Evolutionary conservation across 2,329 filamentous ascomycete genomes (phyloP), one percentile per base, ranked within the genome.

Genomic region (Berkeleyomyces rouxiae): DNA sequence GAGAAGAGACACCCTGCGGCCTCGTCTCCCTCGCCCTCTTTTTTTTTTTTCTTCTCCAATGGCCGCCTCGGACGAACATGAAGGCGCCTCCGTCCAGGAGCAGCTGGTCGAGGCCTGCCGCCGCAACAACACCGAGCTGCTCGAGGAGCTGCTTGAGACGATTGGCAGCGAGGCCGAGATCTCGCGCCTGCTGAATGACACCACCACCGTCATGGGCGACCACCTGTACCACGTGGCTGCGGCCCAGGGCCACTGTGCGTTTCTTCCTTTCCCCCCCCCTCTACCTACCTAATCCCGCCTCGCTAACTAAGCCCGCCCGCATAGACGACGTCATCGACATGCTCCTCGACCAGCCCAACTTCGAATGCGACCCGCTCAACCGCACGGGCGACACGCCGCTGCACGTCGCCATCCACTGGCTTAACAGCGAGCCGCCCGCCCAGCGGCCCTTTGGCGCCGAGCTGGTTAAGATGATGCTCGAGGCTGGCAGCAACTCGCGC

Each of bases 31-130:
- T 11, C 40, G 40, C 3, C 42, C 42, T 13, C 42, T 9, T 13
- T 1, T 11, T 42, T 13, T 13, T 6, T 9, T 13, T 43, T 11
- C 42, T 1, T 23, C 23, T 23, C 23, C 39, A 31, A 64, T 64
- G 63, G 44, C 63, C 43, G 58, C 58, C 42, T 23, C 23, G 23
- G 63, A 64, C 36, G 62, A 61, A 44, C 53, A 64, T 40, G 63
- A 95, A 87, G 93, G 92, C 72, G 92, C 92, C 68, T 88, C 88
- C 65, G 83, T 85, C 57, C 81, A 85, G 73, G 92, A 97, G 77
- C 82, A 88, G 70, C 82, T 97, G 69, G 83, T 97, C 74, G 92
- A 95, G 77, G 89, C 93, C 69, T 95, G 88, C 76, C 89, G 92
- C 66, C 83, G 90, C 70, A 92, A 97, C 80, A 96, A 97, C 75